Evolutionary conservation across 78 protist species (phyloP).

Genomic region (Thecamonas trahens): DNA sequence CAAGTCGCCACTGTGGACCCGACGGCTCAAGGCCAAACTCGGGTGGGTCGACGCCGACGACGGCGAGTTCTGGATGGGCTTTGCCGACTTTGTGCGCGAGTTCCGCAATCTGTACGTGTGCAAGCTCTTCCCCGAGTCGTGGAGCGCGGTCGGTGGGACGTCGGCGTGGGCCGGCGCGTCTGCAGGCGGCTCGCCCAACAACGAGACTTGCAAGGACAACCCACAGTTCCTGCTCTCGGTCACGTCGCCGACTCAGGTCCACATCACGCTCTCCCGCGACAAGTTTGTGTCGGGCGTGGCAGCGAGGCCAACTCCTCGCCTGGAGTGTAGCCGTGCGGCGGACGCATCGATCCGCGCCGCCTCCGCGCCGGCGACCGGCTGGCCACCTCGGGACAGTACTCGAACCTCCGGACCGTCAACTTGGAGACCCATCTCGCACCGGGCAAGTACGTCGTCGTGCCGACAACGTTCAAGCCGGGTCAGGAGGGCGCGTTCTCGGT

Average conservation of each 20-base stretch:
- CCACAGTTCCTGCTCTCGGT: neutral
- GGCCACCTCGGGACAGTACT: neutral
- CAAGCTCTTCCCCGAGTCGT: neutral
- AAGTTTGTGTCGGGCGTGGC: neutral
- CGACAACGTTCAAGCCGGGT: neutral
- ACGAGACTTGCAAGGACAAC: neutral
- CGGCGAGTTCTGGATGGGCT: constrained; percentile 17
- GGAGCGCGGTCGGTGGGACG: neutral
- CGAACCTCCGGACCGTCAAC: neutral
- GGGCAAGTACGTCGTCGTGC: neutral
- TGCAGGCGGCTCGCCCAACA: neutral
- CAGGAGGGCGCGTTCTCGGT: neutral
- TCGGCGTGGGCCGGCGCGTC: neutral
- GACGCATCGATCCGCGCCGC: neutral
- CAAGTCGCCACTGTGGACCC: constrained; percentile 20
- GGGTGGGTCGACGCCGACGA: constrained; percentile 2
- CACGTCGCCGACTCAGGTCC: neutral
- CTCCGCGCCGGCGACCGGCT: neutral
- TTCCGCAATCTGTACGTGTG: constrained; percentile 6
- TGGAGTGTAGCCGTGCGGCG: neutral
- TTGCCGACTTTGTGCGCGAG: neutral
- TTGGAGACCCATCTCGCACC: neutral
- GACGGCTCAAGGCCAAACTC: neutral
- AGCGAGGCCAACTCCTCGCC: neutral
- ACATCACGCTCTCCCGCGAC: neutral